These are phyloP conservation scores for Hamamelis virginiana DNA, from an alignment of 164 flowering plant species.

Conservation along the genomic window DNA sequence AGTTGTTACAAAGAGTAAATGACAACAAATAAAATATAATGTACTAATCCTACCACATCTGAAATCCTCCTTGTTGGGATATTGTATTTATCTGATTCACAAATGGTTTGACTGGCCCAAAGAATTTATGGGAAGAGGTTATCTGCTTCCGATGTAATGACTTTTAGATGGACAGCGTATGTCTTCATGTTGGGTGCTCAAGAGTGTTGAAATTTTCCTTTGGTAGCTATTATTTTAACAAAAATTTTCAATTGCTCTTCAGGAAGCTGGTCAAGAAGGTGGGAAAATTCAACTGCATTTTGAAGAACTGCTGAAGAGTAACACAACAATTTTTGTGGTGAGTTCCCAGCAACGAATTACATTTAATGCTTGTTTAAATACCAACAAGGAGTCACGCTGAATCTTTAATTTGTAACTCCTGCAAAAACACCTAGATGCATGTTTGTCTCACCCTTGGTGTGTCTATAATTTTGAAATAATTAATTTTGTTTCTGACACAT, in stretches of 20 bases:
- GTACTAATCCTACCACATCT: too few relatives aligned
- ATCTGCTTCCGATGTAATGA: not conserved
- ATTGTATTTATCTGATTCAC: not conserved
- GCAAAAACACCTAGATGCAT: too few relatives aligned
- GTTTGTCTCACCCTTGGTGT: too few relatives aligned
- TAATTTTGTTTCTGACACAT: too few relatives aligned
- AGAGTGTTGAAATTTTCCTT: not conserved
- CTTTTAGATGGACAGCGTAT: not conserved
- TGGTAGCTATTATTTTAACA: not conserved
- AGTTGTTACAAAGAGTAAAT: too few relatives aligned
- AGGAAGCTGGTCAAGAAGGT: conserved; percentile 94
- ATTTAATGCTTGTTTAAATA: not conserved
- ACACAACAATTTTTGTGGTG: conserved; percentile 83
- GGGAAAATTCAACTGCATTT: conserved; percentile 90
- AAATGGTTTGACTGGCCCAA: not conserved
- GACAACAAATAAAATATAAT: too few relatives aligned
- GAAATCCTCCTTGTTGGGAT: not conserved
- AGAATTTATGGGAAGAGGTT: not conserved
- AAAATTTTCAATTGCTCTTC: conserved; percentile 8
- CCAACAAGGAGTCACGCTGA: too few relatives aligned
- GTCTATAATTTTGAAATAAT: too few relatives aligned
- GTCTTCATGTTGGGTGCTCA: not conserved
- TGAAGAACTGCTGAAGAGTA: conserved; percentile 89
- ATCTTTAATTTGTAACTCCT: too few relatives aligned
- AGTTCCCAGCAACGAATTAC: conserved; percentile 7